A percentile compares a stretch with the other conserved stretches of the same genome.
phyloP scores from a whole-genome alignment of 768 basidiomycete genomes.

The Xanthoconium stramineum region DNA sequence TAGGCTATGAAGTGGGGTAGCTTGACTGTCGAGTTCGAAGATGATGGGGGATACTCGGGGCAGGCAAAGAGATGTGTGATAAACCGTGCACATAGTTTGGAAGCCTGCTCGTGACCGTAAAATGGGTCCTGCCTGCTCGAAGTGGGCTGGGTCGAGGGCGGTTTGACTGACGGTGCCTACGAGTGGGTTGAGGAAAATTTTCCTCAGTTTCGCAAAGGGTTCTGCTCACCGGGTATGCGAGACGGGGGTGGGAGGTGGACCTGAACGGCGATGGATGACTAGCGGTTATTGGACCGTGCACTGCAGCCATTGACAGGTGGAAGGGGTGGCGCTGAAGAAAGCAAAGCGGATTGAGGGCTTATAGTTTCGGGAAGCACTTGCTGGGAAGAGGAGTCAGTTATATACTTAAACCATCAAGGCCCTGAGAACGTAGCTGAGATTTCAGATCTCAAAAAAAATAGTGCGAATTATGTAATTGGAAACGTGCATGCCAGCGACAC shows the following conservation, averaged over 20 bases:
- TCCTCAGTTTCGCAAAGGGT: neutral
- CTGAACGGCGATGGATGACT: constrained; percentile 31
- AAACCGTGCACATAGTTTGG: constrained; percentile 70
- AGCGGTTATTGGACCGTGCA: constrained; percentile 28
- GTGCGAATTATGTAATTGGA: constrained; percentile 16
- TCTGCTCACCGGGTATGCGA: constrained; percentile 25
- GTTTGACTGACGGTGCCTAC: constrained; percentile 28
- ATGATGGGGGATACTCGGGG: constrained; percentile 68
- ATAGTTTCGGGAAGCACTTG: constrained; percentile 18
- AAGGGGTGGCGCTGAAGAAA: constrained; percentile 18
- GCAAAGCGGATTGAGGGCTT: constrained; percentile 6
- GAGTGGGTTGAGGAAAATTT: neutral
- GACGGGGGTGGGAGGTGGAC: constrained; percentile 24
- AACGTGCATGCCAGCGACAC: constrained; percentile 25
- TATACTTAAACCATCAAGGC: constrained; percentile 24
- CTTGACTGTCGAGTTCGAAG: constrained; percentile 29
- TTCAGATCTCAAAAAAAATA: neutral
- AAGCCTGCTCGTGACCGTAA: constrained; percentile 67
- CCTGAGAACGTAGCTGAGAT: constrained; percentile 11
- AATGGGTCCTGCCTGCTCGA: constrained; percentile 27
- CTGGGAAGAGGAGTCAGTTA: constrained; percentile 1
- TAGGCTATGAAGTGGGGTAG: constrained; percentile 66
- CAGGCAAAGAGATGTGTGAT: constrained; percentile 85
- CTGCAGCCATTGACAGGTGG: constrained; percentile 28
- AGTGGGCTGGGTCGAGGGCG: constrained; percentile 29